Evolutionary conservation across 129 eudicot genomes (phyloP).

Genomic region (Oenanthe sinensis): DNA sequence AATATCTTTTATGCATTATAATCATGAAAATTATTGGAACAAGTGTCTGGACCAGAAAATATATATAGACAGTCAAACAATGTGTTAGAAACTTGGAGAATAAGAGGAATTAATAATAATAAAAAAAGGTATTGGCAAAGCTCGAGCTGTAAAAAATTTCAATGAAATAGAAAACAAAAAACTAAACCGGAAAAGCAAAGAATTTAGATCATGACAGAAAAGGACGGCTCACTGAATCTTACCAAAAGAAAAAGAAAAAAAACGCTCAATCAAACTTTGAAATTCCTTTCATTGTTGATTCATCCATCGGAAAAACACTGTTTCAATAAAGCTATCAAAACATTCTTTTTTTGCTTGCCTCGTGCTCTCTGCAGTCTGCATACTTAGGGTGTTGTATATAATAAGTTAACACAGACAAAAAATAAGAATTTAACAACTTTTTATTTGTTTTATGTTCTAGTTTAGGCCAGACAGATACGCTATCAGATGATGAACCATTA

Average conservation of each 20-base stretch:
- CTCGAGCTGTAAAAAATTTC: no score
- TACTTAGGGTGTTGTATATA: neutral
- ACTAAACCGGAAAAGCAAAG: neutral
- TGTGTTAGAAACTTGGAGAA: neutral
- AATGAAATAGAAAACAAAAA: no score
- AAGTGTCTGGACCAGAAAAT: neutral
- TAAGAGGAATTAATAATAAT: neutral
- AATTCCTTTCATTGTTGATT: neutral
- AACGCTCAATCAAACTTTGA: neutral
- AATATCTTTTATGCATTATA: neutral
- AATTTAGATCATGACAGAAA: no score
- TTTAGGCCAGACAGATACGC: neutral
- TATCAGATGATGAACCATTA: neutral
- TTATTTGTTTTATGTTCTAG: neutral
- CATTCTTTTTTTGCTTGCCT: no score
- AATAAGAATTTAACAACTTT: neutral
- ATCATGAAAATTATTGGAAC: neutral
- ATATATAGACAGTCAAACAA: no score
- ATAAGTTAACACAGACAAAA: neutral
- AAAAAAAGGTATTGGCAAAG: neutral
- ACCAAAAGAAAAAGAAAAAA: no score
- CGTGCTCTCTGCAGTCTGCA: neutral
- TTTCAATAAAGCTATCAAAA: neutral
- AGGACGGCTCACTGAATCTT: neutral
- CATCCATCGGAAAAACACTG: neutral